These are phyloP conservation scores for Pontederia crassipes DNA, from an alignment of 176 grass and related monocot genomes.

Conservation along the genomic window DNA sequence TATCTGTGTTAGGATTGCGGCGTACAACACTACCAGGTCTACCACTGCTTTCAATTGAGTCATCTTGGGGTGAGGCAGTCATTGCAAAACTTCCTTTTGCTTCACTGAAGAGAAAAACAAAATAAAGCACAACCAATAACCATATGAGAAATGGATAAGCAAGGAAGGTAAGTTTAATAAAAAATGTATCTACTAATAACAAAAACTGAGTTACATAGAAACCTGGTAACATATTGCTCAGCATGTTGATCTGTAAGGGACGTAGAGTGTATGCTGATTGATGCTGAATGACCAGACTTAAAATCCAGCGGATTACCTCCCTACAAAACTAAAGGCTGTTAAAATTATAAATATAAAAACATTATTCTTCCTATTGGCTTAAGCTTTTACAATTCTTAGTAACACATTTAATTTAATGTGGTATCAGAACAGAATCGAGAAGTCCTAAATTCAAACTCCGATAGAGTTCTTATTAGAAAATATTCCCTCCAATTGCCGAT, in stretches of 20 bases:
- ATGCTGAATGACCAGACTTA: constrained; percentile 68
- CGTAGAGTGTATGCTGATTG: constrained; percentile 86
- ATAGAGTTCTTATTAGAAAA: too few species aligned
- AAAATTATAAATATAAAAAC: constrained; percentile 5
- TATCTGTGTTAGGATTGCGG: constrained; percentile 75
- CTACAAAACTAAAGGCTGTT: constrained; percentile 41
- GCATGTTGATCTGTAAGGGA: constrained; percentile 65
- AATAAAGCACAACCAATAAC: background rate
- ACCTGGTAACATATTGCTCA: constrained; percentile 71
- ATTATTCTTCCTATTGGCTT: too few species aligned
- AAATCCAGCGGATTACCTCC: constrained; percentile 98
- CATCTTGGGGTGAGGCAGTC: constrained; percentile 71
- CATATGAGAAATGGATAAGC: constrained; percentile 14
- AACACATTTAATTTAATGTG: too few species aligned
- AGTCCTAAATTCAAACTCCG: too few species aligned
- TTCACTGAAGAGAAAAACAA: constrained; percentile 38
- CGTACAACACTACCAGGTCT: constrained; percentile 38
- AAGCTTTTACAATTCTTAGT: too few species aligned
- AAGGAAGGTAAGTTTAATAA: constrained; percentile 16
- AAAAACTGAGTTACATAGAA: constrained; percentile 16
- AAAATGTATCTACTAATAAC: constrained; percentile 24
- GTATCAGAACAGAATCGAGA: too few species aligned
- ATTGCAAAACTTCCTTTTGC: constrained; percentile 82
- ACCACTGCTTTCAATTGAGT: constrained; percentile 87
- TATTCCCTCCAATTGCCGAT: too few species aligned